phyloP scores from a whole-genome alignment of 1,284 basidiomycete species.

The Cyathus olla region DNA sequence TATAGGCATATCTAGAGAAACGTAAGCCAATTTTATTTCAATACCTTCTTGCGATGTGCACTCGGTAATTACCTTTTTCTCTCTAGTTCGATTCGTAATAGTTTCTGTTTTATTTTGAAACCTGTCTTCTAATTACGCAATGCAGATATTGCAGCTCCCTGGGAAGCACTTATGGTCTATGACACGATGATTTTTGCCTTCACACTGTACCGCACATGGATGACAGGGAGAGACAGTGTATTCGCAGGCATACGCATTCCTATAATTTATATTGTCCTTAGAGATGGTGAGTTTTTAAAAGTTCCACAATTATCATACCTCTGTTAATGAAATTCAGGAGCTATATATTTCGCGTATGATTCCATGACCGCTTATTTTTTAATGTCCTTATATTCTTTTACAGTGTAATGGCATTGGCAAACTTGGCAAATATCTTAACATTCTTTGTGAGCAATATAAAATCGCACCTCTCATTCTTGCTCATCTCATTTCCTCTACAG shows the following conservation, averaged over 20 bases:
- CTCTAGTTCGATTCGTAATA: constrained; percentile 10
- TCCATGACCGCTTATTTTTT: background rate
- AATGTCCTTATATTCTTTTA: background rate
- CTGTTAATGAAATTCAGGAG: constrained; percentile 27
- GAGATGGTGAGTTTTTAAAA: constrained; percentile 45
- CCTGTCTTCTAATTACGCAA: background rate
- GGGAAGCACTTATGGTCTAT: constrained; percentile 54
- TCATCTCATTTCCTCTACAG: constrained; percentile 12
- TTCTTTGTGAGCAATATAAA: constrained; percentile 46
- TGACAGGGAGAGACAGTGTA: constrained; percentile 27
- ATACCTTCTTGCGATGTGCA: background rate
- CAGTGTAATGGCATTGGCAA: constrained; percentile 52
- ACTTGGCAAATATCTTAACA: constrained; percentile 52
- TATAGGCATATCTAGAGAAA: constrained; percentile 32
- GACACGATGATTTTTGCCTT: constrained; percentile 50
- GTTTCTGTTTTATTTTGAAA: background rate
- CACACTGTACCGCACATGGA: constrained; percentile 47
- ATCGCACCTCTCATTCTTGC: background rate
- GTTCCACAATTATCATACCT: background rate
- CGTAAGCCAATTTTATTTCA: constrained; percentile 38
- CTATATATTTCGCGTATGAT: constrained; percentile 49
- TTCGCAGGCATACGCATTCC: constrained; percentile 32
- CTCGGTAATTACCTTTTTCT: background rate
- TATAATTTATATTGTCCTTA: constrained; percentile 42
- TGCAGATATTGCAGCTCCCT: constrained; percentile 48